These are phyloP conservation scores for Trametes punicea DNA, from an alignment of 768 basidiomycete species.

Conservation along the genomic window DNA sequence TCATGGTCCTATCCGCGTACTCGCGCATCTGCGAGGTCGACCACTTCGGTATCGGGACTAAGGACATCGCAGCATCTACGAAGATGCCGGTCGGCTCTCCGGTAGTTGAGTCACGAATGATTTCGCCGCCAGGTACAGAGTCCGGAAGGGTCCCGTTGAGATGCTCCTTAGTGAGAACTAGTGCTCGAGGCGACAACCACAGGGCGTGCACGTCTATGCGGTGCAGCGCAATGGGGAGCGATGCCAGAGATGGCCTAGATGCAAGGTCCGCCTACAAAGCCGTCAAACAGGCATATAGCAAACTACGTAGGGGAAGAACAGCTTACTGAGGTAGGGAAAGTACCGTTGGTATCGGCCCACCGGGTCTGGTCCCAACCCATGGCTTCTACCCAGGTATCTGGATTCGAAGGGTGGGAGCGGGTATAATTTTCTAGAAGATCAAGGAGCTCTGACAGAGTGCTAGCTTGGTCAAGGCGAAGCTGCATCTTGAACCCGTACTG, in stretches of 20 bases:
- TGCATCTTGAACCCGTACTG: constrained; percentile 70
- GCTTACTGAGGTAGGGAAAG: constrained; percentile 72
- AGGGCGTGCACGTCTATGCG: constrained; percentile 83
- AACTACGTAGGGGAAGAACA: neutral
- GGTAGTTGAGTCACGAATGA: constrained; percentile 51
- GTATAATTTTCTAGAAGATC: constrained; percentile 59
- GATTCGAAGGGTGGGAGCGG: constrained; percentile 50
- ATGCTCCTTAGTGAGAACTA: constrained; percentile 53
- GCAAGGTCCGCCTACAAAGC: constrained; percentile 66
- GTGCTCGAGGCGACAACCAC: constrained; percentile 79
- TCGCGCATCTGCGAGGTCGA: constrained; percentile 50
- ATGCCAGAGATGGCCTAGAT: constrained; percentile 59
- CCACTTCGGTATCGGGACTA: constrained; percentile 67
- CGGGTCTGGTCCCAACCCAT: constrained; percentile 94
- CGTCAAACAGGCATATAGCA: neutral
- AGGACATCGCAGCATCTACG: constrained; percentile 82
- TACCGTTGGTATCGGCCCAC: constrained; percentile 47
- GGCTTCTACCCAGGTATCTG: constrained; percentile 71
- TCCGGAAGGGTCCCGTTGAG: constrained; percentile 35
- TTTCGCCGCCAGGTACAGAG: constrained; percentile 65
- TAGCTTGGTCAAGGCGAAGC: constrained; percentile 57
- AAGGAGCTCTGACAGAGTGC: constrained; percentile 64
- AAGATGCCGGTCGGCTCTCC: constrained; percentile 79
- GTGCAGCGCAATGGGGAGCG: constrained; percentile 66
- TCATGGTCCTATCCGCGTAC: constrained; percentile 63